Evolutionary conservation across 164 flowering plant species (phyloP), one percentile per base, ranked within the genome.

Genomic region (Magnolia changhungtana): DNA sequence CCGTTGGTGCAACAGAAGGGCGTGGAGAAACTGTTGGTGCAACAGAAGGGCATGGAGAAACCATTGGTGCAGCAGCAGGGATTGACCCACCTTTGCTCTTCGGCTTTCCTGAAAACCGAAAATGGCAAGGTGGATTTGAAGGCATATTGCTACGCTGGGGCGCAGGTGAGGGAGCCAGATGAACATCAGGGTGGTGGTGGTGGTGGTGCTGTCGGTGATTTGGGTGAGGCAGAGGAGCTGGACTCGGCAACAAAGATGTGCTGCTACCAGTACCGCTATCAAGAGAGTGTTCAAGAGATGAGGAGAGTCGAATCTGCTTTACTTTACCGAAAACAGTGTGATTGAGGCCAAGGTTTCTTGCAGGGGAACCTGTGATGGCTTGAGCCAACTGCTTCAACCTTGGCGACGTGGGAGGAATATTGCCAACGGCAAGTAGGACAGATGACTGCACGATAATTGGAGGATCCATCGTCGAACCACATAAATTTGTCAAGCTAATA

Each of bases 361-460:
- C 80, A 78, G 85, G 89, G 66, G 98, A 88, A 72, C 87, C 88
- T 1, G 83, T 84, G 74, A 95, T 91, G 31, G 93, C 88, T 79
- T 90, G 91, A 78, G 96, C 97, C 80, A 95, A 82, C 81, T 95
- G 95, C 85, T 91, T 94, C 72, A 88, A 74, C 85, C 98, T 90
- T 77, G 83, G 77, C 73, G 21, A 69, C 13, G 75, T 59, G 20
- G 92, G 88, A 31, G 93, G 90, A 75, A 81, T 80, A 69, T 80
- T 86, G 50, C 98, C 94, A 74, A 95, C 82, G 16, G 92, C 87
- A 70, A 87, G 82, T 45, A 92, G 77, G 76, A 95, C 91, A 78
- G 87, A 89, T 50, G 92, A 80, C 85, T 90, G 87, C 75, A 95
- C 89, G 10, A 83, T 92, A 8, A 90, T 87, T 16, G 97, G 97